These are phyloP conservation scores for Pulveroboletus sp. DNA, from an alignment of 768 basidiomycete species.

Conservation along the genomic window DNA sequence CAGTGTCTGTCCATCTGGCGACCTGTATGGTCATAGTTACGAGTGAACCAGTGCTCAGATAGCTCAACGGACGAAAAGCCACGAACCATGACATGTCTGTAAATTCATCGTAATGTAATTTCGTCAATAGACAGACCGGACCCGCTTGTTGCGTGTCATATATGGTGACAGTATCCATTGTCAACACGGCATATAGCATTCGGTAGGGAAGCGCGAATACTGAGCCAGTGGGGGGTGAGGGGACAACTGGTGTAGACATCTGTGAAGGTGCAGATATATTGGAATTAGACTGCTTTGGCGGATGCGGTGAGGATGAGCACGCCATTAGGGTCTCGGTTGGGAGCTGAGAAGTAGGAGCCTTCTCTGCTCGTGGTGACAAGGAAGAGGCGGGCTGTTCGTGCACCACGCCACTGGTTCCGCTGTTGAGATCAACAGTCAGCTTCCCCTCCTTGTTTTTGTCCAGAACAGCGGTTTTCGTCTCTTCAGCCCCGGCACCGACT, in stretches of 20 bases:
- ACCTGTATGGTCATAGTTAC: conserved; percentile 51
- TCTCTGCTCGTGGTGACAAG: conserved; percentile 18
- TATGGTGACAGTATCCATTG: conserved; percentile 91
- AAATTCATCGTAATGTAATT: conserved; percentile 96
- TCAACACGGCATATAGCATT: conserved; percentile 92
- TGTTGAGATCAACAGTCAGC: conserved; percentile 57
- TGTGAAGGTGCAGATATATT: conserved; percentile 18
- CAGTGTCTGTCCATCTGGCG: conserved; percentile 90
- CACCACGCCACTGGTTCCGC: conserved; percentile 21
- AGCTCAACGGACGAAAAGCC: not conserved
- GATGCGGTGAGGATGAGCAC: conserved; percentile 12
- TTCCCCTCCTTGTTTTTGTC: conserved; percentile 61
- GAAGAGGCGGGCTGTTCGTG: conserved; percentile 10
- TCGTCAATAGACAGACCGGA: conserved; percentile 87
- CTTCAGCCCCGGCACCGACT: conserved; percentile 30
- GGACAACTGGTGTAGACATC: conserved; percentile 27
- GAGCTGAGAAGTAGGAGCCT: conserved; percentile 6
- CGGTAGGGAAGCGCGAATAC: conserved; percentile 90
- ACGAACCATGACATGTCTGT: conserved; percentile 94
- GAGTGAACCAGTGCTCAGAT: conserved; percentile 2
- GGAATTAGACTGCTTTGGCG: conserved; percentile 12
- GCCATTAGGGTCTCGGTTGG: conserved; percentile 1
- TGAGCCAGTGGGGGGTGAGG: conserved; percentile 48
- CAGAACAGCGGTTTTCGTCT: conserved; percentile 55
- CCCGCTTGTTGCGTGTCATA: conserved; percentile 96